Base-by-base conservation (phyloP, 768 basidiomycete species). In the Gymnopilus dilepis region DNA sequence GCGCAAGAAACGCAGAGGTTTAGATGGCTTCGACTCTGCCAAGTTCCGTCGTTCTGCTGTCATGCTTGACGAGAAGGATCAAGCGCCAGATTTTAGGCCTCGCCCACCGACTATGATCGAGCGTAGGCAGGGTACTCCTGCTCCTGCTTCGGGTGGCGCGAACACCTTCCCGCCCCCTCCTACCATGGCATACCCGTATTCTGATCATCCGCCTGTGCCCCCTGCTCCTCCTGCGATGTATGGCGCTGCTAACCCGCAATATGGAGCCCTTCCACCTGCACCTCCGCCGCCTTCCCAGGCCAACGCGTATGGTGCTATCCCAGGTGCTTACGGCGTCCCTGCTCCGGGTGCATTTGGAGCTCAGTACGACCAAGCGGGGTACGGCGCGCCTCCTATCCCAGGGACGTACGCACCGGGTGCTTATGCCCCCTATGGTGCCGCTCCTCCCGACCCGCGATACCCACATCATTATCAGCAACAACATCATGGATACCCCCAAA, bases 1-100 rank as follows among this genome's bases (percentile, higher is more conserved):
- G 54, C 75, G 75, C 43, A 71, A 64, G 54, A 73, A 66, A 43
- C 70, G 67, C 22, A 68, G 71, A 5, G 78, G 78, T 0, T 71
- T 76, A 33, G 70, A 73, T 52, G 74, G 62, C 15, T 88, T 86
- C 72, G 80, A 83, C 52, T 72, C 84, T 0, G 73, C 77, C 56
- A 78, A 78, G 15, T 86, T 86, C 75, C 80, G 80, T 31, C 81
- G 82, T 62, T 86, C 86, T 19, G 79, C 77, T 12, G 66, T 82
- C 8, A 68, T 89, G 21, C 66, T 75, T 13, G 58, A 71, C 15
- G 73, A 77, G 57, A 67, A 67, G 53, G 69, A 64, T 31, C 47
- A 69, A 56, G 33, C 65, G 51, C 58, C 62, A 12, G 63, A 67
- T n/a, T 52, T 63, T 26, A 62, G 65, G 22, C 72, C 73, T 9